phyloP scores from a whole-genome alignment of 257 asterid genomes.

The Scutellaria barbata region DNA sequence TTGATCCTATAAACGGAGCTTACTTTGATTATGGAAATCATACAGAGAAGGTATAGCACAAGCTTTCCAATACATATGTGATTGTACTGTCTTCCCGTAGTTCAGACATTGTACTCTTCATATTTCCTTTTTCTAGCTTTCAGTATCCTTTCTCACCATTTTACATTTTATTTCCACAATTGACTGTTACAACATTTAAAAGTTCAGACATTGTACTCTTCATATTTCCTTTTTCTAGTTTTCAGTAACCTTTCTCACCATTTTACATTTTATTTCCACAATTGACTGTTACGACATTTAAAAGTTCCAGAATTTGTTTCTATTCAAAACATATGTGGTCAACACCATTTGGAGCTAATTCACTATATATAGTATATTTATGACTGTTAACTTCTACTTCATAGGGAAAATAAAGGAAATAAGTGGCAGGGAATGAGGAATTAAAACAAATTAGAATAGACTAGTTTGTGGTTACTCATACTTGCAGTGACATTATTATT shows the following conservation, averaged over 20 bases:
- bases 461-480: conserved; percentile 11
- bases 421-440: not conserved
- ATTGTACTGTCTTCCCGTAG: not conserved
- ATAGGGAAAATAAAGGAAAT: conserved; percentile 3
- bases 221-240: too few species aligned
- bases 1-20: conserved; percentile 68
- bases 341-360: not conserved
- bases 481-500: conserved; percentile 27
- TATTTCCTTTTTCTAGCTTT: conserved; percentile 28
- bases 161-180: conserved; percentile 7
- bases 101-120: conserved; percentile 12
- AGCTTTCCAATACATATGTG: conserved; percentile 20
- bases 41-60: conserved; percentile 74
- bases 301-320: conserved; percentile 14
- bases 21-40: conserved; percentile 97
- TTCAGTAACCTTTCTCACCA: conserved; percentile 17
- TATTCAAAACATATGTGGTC: conserved; percentile 8
- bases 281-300: not conserved
- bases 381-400: conserved; percentile 1
- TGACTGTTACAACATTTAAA: conserved; percentile 1
- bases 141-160: conserved; percentile 20
- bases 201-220: too few species aligned
- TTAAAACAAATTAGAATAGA: not conserved
- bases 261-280: conserved; percentile 13
- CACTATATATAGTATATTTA: not conserved